Percentiles rank a stretch among this genome's conserved stretches.
Evolutionary conservation across 495 filamentous ascomycete species (phyloP).

Genomic region (Astrocystis sublimbata): DNA sequence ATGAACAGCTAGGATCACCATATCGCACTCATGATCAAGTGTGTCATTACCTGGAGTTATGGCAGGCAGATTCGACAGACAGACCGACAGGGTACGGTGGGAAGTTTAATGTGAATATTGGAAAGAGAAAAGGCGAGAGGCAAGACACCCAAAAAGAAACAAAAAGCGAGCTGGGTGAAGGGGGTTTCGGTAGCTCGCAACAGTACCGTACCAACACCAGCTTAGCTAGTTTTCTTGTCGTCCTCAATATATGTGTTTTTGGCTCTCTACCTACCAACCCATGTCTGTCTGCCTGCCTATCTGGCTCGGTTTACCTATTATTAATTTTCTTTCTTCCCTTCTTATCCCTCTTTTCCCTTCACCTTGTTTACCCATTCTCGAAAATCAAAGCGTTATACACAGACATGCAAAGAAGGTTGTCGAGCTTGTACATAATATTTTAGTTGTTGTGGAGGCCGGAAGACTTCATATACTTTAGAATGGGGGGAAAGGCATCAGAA

Average conservation of each 20-base stretch:
- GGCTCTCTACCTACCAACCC: not conserved
- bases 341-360: not conserved
- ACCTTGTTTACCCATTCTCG: not conserved
- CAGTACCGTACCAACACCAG: slow-evolving; percentile 7
- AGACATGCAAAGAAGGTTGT: too few species aligned
- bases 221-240: slow-evolving; percentile 3
- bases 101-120: not conserved
- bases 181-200: slow-evolving; percentile 15
- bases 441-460: too few species aligned
- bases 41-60: not conserved
- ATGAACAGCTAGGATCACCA: slow-evolving; percentile 1
- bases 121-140: slow-evolving; percentile 13
- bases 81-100: not conserved
- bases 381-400: too few species aligned
- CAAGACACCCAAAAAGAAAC: slow-evolving; percentile 8
- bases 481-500: too few species aligned
- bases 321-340: too few species aligned
- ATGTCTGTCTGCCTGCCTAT: slow-evolving; percentile 1
- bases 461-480: too few species aligned
- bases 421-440: not conserved
- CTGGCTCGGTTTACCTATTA: not conserved
- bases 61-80: not conserved
- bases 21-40: not conserved
- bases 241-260: slow-evolving; percentile 12
- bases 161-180: slow-evolving; percentile 19